Conservation (phyloP, 1,284 basidiomycete species). For the Sparassis latifolia region DNA sequence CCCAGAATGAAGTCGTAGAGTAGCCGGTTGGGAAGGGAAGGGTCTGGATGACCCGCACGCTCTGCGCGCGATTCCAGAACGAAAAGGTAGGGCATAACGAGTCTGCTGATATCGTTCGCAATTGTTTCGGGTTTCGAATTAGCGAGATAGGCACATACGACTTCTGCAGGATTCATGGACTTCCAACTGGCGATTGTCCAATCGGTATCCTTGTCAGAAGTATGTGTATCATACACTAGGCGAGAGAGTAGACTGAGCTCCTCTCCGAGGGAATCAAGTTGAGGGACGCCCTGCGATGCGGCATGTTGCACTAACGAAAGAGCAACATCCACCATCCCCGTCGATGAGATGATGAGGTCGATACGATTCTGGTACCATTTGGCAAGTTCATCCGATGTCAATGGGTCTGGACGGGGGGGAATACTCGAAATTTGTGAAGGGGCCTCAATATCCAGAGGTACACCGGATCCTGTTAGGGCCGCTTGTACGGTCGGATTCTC, state of each 20-base stretch:
- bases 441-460: conserved; percentile 9
- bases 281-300: conserved; percentile 72
- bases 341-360: conserved; percentile 51
- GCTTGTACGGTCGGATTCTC: conserved; percentile 39
- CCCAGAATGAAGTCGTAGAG: conserved; percentile 75
- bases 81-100: conserved; percentile 87
- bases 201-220: conserved; percentile 38
- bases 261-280: conserved; percentile 81
- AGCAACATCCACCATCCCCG: conserved; percentile 76
- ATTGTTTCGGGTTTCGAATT: conserved; percentile 62
- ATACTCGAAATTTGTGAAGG: not conserved
- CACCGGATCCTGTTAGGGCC: conserved; percentile 29
- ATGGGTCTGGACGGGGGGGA: conserved; percentile 9
- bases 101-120: conserved; percentile 62
- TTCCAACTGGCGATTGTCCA: conserved; percentile 78
- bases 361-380: conserved; percentile 73
- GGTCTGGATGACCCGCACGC: conserved; percentile 66
- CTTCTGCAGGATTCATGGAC: conserved; percentile 52
- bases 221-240: conserved; percentile 76
- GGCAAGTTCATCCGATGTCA: conserved; percentile 39
- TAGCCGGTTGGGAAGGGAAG: conserved; percentile 51
- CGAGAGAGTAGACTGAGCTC: conserved; percentile 82
- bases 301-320: conserved; percentile 80
- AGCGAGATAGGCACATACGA: conserved; percentile 71
- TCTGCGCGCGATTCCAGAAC: conserved; percentile 84